Base-by-base conservation (phyloP, 2,329 filamentous ascomycete genomes). In the Hyphodiscus sp. region DNA sequence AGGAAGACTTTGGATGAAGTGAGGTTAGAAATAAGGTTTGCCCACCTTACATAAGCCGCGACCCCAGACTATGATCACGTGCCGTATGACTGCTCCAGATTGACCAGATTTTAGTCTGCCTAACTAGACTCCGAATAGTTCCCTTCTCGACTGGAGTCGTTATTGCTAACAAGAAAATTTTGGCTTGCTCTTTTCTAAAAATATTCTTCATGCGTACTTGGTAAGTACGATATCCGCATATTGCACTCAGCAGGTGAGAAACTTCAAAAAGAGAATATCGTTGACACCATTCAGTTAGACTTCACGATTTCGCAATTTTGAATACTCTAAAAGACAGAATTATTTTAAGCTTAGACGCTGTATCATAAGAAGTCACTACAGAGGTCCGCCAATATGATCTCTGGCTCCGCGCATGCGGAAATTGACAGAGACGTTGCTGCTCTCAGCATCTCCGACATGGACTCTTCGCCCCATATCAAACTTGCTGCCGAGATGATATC, bases 401-500 rank as follows among this genome's bases (percentile, higher is more conserved):
- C 33, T 13, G 4, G 11, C 4, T 6, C 33, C 11, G 5, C 33
- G 16, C 11, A 38, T 4, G 11, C 11, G 2, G 16, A 4, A 10
- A 38, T 38, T 5, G 33, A 38, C 33, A 13, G 33, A 38, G 33
- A 38, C 33, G 13, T 38, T 4, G 33, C 33, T 4, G 33, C 11
- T n/a, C 33, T 38, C 33, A 38, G 16, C 16, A n/a, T 38, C 33
- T 38, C 33, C 13, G 11, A 38, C 16, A 5, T 13, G 33, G 33
- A 26, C 23, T 26, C 23, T 26, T 26, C 23, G 4, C 4, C 11
- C 33, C 33, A 38, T 38, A n/a, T 38, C 33, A 38, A 44, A 43
- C 47, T 61, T 47, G 58, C 60, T 20, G 41, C 57, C 41, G 61
- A 65, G 19, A 61, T 70, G 45, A 59, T 69, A 29, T 57, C 62